Base-by-base conservation (phyloP, 345 rosid genomes). In the Turnera subulata region DNA sequence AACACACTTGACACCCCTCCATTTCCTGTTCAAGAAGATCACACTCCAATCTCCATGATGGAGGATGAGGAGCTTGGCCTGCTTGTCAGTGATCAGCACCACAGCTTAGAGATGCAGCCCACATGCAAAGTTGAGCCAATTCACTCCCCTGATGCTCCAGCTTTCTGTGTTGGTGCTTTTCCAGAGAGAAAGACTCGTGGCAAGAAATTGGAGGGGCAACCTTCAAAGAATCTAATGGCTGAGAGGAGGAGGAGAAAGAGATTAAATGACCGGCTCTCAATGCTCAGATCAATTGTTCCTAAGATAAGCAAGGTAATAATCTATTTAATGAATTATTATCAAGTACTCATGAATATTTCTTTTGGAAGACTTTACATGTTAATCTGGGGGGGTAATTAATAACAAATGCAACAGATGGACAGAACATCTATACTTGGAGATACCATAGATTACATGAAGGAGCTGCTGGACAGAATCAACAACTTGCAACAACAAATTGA, bases 231-330 rank as follows among this genome's bases (percentile, higher is more conserved):
- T 51, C 61, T 76, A 11, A 76, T 76, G 76, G 76, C 76, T 23
- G 76, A 76, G 62, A 61, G 80, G 48, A 64, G 80, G 73, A 44
- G 76, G 52, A 72, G 76, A 50, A 68, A 68, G 69, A 71, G 72
- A 17, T 58, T 72, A 37, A 72, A 76, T 33, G 77, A 72, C 22
- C 56, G 74, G 25, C 74, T 72, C 33, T 65, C 76, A 13, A 76
- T 72, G 74, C 64, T 76, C 11, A 69, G 74, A 58, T 76, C 76
- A 25, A 71, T 76, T 46, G 80, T 71, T 65, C 76, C 80, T 33
- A 76, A 76, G 64, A 76, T 76, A 35, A 71, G 73, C 70, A 76
- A 76, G 80, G 80, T 71, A 63, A 42, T 11, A 53, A 24, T 20
- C 22, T 33, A 13, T 32, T 32, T 64, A 10, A 14, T 13, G 43